Base-by-base conservation (phyloP, 768 basidiomycete genomes). In the Lentinula guzmanii region DNA sequence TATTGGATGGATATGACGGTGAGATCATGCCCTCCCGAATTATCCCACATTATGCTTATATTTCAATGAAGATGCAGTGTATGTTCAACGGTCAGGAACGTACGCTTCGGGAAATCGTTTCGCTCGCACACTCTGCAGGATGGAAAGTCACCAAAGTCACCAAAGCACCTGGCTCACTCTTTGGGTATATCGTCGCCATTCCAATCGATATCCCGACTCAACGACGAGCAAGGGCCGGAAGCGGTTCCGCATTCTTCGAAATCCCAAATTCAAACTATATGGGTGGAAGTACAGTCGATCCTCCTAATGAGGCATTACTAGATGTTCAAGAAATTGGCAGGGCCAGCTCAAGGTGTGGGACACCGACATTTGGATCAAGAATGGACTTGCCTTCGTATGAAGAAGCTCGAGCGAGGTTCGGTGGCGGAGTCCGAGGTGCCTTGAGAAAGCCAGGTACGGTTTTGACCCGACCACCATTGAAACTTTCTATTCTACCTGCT, bases 11-110 rank as follows among this genome's bases (percentile, higher is more conserved):
- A 84, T 63, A 67, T 84, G 61, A 74, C 77, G n/a, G 82, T 82
- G 61, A 56, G 79, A 61, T 3, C n/a, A 8, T 7, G 37, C 50
- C 61, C 8, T 10, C 16, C 60, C 41, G 54, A 52, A 62, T 39
- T n/a, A n/a, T 31, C 39, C 4, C 33, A 11, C n/a, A 46, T 53
- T 33, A 51, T 62, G 18, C 34, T 60, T 35, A 42, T 35, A 37
- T 56, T 6, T 6, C 39, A n/a, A 3, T 37, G 28, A 61, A 89
- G 88, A 90, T 90, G 88, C 84, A 86, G 68, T 79, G 78, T 7
- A 80, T 78, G 54, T 86, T 89, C 70, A 88, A 89, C 63, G 77
- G 83, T 2, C 85, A 89, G 65, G 88, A 90, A 66, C 80, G 88
- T 3, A 90, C 88, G 0, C 73, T 90, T 8, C 79, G 85, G 52